Conservation (phyloP, 139 green algal genomes). For the Picochlorum sp. region DNA sequence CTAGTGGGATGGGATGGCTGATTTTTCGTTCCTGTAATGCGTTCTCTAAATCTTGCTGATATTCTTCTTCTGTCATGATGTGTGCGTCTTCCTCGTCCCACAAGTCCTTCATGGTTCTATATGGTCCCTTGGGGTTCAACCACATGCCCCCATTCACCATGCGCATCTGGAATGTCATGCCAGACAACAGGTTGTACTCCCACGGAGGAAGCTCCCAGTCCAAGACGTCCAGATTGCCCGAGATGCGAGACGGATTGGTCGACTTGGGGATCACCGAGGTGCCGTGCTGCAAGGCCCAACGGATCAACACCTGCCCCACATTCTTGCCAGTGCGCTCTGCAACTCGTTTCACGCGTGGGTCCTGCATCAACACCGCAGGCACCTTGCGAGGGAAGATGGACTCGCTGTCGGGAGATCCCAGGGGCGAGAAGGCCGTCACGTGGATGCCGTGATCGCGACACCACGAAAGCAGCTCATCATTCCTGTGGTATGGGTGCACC, state of each 20-base stretch:
- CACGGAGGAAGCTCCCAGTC: conserved; percentile 48
- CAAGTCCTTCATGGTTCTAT: conserved; percentile 65
- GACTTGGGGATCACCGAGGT: conserved; percentile 86
- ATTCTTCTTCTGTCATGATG: not conserved
- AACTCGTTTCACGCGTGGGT: conserved; percentile 47
- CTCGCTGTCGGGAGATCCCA: conserved; percentile 73
- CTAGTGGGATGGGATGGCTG: no score
- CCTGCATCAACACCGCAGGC: conserved; percentile 45
- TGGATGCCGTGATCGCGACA: conserved; percentile 52
- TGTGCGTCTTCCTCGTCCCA: conserved; percentile 62
- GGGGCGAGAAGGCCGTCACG: conserved; percentile 81
- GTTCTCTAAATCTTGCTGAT: no score
- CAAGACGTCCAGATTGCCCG: conserved; percentile 71
- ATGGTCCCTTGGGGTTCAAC: conserved; percentile 57
- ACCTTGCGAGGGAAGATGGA: conserved; percentile 53
- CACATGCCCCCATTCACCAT: conserved; percentile 65
- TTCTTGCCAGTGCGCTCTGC: conserved; percentile 46
- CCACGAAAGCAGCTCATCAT: conserved; percentile 59
- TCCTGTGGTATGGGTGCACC: conserved; percentile 81
- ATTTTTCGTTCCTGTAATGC: no score
- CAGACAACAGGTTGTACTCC: conserved; percentile 46
- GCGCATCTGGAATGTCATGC: conserved; percentile 49
- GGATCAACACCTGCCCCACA: conserved; percentile 74
- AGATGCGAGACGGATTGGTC: conserved; percentile 60
- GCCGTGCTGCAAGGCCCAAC: conserved; percentile 82